Percentiles rank a stretch among this genome's conserved stretches.
Conservation (phyloP, 768 basidiomycete species). For the Leccinum truebloodii region DNA sequence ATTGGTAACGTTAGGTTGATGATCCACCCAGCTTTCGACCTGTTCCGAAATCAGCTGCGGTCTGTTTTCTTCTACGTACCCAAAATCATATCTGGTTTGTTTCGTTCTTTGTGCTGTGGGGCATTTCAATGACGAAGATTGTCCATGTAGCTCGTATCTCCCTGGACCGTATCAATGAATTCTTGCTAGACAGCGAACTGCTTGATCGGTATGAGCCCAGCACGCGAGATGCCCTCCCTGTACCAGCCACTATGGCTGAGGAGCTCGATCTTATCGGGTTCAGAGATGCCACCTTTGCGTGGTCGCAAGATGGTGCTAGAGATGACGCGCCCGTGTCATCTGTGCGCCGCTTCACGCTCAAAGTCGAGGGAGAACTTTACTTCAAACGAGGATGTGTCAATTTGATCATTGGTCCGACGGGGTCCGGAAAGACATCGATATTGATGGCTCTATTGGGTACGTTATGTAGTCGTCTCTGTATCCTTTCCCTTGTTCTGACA, state of each 20-base stretch:
- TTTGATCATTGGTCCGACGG: slow-evolving; percentile 5
- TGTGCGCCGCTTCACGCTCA: neutral
- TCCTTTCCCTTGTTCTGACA: neutral
- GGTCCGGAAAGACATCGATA: slow-evolving; percentile 7
- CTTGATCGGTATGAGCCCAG: slow-evolving; percentile 1
- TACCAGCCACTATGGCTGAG: neutral
- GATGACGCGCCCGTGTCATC: neutral
- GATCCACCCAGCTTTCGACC: neutral
- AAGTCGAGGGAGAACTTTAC: neutral
- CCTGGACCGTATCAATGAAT: slow-evolving; percentile 6
- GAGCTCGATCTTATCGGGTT: neutral
- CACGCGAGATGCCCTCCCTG: neutral
- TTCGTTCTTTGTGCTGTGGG: too few relatives aligned
- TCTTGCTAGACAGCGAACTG: slow-evolving; percentile 3
- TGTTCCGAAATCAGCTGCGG: neutral
- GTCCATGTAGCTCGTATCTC: neutral
- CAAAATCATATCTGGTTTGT: slow-evolving; percentile 2
- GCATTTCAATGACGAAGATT: too few relatives aligned
- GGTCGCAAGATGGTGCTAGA: neutral
- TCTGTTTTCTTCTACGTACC: slow-evolving; percentile 1
- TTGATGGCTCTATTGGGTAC: slow-evolving; percentile 3
- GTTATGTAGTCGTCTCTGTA: neutral
- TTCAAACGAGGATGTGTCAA: slow-evolving; percentile 3
- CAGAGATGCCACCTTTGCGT: slow-evolving; percentile 4
- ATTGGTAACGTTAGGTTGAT: neutral